phyloP scores from a whole-genome alignment of 1,284 basidiomycete genomes.

The Butyriboletus pseudospeciosus region DNA sequence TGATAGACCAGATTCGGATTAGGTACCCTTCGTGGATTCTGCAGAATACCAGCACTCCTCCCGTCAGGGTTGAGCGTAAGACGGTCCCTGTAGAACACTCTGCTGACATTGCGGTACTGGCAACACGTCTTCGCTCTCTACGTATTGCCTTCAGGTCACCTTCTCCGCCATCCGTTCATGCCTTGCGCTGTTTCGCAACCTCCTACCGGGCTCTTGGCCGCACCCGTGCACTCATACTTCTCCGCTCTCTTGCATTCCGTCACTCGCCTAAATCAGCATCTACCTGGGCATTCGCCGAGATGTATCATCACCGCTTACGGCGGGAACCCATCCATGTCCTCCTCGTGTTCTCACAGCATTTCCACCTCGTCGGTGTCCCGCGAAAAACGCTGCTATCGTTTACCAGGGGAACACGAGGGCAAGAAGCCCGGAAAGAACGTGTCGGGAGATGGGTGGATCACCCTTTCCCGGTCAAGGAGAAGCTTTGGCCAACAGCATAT shows the following conservation, averaged over 20 bases:
- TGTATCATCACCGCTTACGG: slow-evolving; percentile 32
- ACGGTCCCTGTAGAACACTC: neutral
- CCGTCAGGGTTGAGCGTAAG: neutral
- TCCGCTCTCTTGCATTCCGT: slow-evolving; percentile 23
- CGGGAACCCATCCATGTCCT: slow-evolving; percentile 21
- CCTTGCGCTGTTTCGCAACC: slow-evolving; percentile 20
- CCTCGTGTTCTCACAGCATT: slow-evolving; percentile 31
- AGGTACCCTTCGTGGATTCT: slow-evolving; percentile 15
- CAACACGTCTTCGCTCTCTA: slow-evolving; percentile 23
- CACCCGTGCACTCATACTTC: slow-evolving; percentile 18
- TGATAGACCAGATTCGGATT: slow-evolving; percentile 10
- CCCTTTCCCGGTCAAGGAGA: slow-evolving; percentile 14
- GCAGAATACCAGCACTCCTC: neutral
- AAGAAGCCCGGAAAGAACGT: slow-evolving; percentile 2
- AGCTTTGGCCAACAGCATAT: slow-evolving; percentile 31
- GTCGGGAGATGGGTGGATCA: neutral
- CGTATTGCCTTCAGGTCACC: slow-evolving; percentile 23
- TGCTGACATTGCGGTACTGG: slow-evolving; percentile 8
- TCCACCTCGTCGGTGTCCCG: slow-evolving; percentile 36
- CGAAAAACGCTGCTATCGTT: slow-evolving; percentile 17
- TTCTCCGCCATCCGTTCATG: slow-evolving; percentile 21
- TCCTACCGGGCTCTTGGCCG: slow-evolving; percentile 25
- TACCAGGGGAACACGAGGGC: slow-evolving; percentile 11
- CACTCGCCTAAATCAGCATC: slow-evolving; percentile 26
- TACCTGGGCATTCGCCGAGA: slow-evolving; percentile 37